Evolutionary conservation across 805 yeast species (phyloP).

Genomic region (Blastobotrys terrestris): DNA sequence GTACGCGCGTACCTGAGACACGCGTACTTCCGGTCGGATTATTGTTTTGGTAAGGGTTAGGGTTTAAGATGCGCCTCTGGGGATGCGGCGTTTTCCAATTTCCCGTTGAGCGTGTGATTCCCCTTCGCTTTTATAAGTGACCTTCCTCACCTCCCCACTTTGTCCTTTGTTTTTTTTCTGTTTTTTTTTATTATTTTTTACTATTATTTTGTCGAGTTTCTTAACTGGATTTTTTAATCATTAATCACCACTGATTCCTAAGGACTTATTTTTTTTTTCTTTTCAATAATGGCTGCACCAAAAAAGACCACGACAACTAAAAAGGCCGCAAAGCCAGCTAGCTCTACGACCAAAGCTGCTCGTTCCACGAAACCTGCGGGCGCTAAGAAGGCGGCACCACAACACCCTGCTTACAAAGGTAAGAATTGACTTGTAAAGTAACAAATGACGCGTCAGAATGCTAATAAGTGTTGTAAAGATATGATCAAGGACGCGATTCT

Average conservation of each 20-base stretch:
- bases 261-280: neutral
- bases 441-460: neutral
- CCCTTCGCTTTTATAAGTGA: conserved; percentile 7
- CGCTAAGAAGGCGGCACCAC: conserved; percentile 23
- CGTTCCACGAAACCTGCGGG: conserved; percentile 9
- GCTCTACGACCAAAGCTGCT: conserved; percentile 3
- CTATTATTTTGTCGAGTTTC: neutral
- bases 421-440: conserved; percentile 15
- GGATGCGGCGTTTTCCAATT: neutral
- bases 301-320: conserved; percentile 20
- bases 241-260: neutral
- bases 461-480: conserved; percentile 34
- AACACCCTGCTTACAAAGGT: conserved; percentile 36
- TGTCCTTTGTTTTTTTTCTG: neutral
- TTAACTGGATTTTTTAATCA: neutral
- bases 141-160: conserved; percentile 4
- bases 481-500: conserved; percentile 63
- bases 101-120: neutral
- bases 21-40: neutral
- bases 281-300: conserved; percentile 18
- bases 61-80: neutral
- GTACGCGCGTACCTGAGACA: neutral
- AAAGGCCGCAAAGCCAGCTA: conserved; percentile 12
- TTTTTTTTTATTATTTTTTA: neutral
- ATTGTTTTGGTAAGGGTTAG: neutral